Percentiles rank a stretch among this genome's conserved stretches.
Conservation (phyloP, 352 stramenopile genomes). For the Globisporangium cederbergense region DNA sequence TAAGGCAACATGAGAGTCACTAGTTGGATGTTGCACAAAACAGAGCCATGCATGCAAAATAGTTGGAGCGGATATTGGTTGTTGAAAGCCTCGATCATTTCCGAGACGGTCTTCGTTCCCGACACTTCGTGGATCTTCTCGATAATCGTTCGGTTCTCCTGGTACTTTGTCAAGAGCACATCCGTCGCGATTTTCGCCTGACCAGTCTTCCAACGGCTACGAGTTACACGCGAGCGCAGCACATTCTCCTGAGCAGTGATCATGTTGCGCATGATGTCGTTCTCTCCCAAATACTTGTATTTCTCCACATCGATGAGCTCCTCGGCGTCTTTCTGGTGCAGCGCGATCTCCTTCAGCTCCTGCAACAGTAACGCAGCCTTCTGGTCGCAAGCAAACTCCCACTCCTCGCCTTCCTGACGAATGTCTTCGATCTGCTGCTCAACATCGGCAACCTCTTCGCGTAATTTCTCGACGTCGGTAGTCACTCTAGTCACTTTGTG, state of each 20-base stretch:
- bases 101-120: slow-evolving; percentile 69
- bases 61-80: slow-evolving; percentile 54
- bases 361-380: slow-evolving; percentile 47
- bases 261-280: slow-evolving; percentile 64
- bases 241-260: slow-evolving; percentile 45
- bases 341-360: slow-evolving; percentile 67
- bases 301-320: slow-evolving; percentile 52
- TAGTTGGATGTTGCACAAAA: slow-evolving; percentile 1
- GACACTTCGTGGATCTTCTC: slow-evolving; percentile 83
- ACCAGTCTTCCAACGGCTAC: slow-evolving; percentile 65
- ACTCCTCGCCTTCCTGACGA: slow-evolving; percentile 54
- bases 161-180: slow-evolving; percentile 65
- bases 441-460: slow-evolving; percentile 43
- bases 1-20: slow-evolving; percentile 15
- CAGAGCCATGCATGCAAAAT: background rate
- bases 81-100: slow-evolving; percentile 86
- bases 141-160: slow-evolving; percentile 77
- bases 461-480: slow-evolving; percentile 55
- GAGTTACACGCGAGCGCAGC: slow-evolving; percentile 46
- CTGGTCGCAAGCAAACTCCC: slow-evolving; percentile 55
- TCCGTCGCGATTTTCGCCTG: slow-evolving; percentile 67
- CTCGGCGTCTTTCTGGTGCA: slow-evolving; percentile 51
- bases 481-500: slow-evolving; percentile 41
- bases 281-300: slow-evolving; percentile 71
- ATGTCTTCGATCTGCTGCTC: slow-evolving; percentile 62